Evolutionary conservation across 2,329 filamentous ascomycete genomes (phyloP).

Genomic region (Microdochium trichocladiopsis): DNA sequence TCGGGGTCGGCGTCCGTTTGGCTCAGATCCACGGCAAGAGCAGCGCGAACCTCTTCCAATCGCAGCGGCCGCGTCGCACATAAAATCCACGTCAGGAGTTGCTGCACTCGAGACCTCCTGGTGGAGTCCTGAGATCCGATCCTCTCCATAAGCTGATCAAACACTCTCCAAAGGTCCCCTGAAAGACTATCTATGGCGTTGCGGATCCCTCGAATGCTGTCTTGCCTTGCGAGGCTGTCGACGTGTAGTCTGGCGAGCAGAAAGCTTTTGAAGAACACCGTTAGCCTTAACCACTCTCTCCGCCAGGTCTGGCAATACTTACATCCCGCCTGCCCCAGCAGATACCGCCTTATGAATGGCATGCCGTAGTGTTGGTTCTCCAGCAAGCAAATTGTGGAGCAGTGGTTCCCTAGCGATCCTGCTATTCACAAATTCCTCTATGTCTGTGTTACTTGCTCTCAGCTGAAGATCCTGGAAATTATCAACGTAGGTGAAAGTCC

Average conservation of each 20-base stretch:
- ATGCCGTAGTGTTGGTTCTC: background rate
- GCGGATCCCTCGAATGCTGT: background rate
- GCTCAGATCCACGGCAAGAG: background rate
- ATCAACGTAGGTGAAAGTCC: background rate
- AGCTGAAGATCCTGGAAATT: background rate
- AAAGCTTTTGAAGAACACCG: background rate
- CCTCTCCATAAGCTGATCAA: background rate
- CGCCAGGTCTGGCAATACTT: background rate
- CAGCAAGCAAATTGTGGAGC: background rate
- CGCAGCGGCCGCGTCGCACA: background rate
- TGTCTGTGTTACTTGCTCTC: background rate
- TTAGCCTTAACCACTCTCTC: background rate
- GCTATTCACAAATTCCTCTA: background rate
- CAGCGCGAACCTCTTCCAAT: background rate
- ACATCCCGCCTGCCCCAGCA: background rate
- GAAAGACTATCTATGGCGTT: background rate
- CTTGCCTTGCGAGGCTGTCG: background rate
- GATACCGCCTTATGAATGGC: background rate
- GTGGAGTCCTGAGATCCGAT: background rate
- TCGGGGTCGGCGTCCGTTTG: background rate
- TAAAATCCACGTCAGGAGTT: background rate
- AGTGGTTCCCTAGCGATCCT: background rate
- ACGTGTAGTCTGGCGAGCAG: background rate
- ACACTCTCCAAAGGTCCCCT: background rate
- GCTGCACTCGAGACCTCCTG: background rate